Base-by-base conservation (phyloP, 1,284 basidiomycete genomes). In the Malassezia japonica region DNA sequence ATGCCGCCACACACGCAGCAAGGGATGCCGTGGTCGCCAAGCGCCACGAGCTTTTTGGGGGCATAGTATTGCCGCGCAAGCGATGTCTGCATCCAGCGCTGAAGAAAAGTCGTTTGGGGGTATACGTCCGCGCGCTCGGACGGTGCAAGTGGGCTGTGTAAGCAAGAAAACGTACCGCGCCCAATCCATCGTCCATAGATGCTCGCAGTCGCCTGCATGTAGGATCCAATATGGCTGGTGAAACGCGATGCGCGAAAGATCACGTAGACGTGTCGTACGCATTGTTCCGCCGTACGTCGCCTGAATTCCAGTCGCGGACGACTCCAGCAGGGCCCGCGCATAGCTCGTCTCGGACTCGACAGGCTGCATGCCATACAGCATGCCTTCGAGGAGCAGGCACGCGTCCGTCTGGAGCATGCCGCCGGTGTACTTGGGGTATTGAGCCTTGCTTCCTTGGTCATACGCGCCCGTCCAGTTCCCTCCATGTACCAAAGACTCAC, bases 161-260 rank as follows among this genome's bases (percentile, higher is more conserved):
- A n/a, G 45, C 32, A 29, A 34, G 32, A 15, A 15, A 2, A 52
- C 37, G 36, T 29, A 36, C 38, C 50, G 38, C 7, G 41, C 42
- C 27, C 35, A 35, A 31, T 54, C 46, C 13, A 54, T 38, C 9
- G 27, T 38, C 46, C 46, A 54, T 5, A 48, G 10, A 20, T 54
- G 51, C 35, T 54, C 51, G 24, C 51, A 54, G 33, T 54, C 51
- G 3, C 51, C 51, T 15, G 33, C 29, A 34, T 54, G 51, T n/a
- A 54, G 41, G 13, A 54, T 15, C 46, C 47, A 54, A 31, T 54
- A 31, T 2, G 44, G 40, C 33, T 28, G 34, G 10, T 31, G 28
- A 25, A 54, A 39, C 15, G 28, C 20, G 8, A 44, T 29, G 3
- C 21, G 9, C 3, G 27, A 8, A 4, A 53, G 21, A 4, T 40